Evolutionary conservation across 345 rosid species (phyloP).

Genomic region (Eucalyptus tenuipes): DNA sequence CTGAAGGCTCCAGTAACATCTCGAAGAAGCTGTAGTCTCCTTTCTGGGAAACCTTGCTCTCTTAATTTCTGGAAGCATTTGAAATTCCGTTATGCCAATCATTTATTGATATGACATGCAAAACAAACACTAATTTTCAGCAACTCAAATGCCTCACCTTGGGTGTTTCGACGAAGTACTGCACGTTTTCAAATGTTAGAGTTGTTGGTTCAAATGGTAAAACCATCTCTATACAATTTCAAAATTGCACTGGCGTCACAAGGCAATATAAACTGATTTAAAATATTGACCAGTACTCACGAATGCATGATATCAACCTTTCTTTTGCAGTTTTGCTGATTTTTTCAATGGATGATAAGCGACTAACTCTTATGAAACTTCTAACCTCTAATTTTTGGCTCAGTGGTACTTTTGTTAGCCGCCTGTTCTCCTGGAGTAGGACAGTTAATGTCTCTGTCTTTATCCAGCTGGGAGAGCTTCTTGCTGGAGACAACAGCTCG

Average conservation of each 20-base stretch:
- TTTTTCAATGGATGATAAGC: background rate
- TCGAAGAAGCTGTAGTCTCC: constrained; percentile 17
- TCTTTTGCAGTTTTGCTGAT: background rate
- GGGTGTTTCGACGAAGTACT: constrained; percentile 13
- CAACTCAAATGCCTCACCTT: constrained; percentile 4
- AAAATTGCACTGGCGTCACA: background rate
- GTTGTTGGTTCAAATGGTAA: constrained; percentile 24
- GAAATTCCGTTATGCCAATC: background rate
- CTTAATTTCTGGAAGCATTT: constrained; percentile 1
- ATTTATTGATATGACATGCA: background rate
- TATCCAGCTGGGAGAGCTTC: background rate
- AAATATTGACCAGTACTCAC: background rate
- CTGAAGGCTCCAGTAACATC: constrained; percentile 30
- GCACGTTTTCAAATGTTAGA: constrained; percentile 12
- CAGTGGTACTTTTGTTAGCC: background rate
- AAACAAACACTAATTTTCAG: background rate
- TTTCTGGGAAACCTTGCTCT: constrained; percentile 14
- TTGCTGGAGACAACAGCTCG: constrained; percentile 8
- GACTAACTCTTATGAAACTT: background rate
- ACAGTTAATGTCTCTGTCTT: background rate
- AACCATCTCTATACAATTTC: constrained; percentile 3
- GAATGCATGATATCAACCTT: background rate
- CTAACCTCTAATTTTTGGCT: constrained; percentile 11
- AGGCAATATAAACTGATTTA: background rate
- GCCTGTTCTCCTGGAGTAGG: background rate